phyloP scores from a whole-genome alignment of 1,139 yeast genomes.

The Cylindricascospora bacillispora region DNA sequence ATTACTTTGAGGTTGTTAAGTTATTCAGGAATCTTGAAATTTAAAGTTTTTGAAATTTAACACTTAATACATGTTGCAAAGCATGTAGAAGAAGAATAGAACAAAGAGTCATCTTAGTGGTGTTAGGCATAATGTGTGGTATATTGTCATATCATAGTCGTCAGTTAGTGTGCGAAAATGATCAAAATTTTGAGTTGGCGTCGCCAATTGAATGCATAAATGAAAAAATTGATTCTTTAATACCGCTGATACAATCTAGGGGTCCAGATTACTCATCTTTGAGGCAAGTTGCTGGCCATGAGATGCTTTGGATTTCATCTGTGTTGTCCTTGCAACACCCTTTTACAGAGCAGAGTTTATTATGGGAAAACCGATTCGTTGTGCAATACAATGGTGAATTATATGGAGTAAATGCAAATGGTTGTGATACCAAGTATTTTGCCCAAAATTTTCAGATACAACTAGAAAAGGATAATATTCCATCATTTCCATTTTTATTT shows the following conservation, averaged over 20 bases:
- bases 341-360: constrained; percentile 56
- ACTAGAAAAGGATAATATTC: constrained; percentile 21
- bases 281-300: constrained; percentile 6
- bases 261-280: constrained; percentile 41
- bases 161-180: background rate
- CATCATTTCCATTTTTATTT: constrained; percentile 29
- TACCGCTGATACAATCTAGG: constrained; percentile 36
- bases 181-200: background rate
- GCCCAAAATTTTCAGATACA: constrained; percentile 18
- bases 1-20: no score
- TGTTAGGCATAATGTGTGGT: no score
- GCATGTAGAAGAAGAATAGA: no score
- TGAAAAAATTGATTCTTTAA: no score
- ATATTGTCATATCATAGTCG: no score
- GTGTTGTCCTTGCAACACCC: constrained; percentile 74
- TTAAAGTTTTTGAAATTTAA: no score
- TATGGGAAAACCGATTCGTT: constrained; percentile 26
- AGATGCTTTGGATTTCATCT: constrained; percentile 35
- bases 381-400: constrained; percentile 84
- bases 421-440: constrained; percentile 41
- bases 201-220: no score
- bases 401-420: constrained; percentile 38
- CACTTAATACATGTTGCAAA: no score
- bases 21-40: no score
- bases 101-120: no score